phyloP scores from a whole-genome alignment of 202 grass and related monocot species.

The Brachypodium distachyon region DNA sequence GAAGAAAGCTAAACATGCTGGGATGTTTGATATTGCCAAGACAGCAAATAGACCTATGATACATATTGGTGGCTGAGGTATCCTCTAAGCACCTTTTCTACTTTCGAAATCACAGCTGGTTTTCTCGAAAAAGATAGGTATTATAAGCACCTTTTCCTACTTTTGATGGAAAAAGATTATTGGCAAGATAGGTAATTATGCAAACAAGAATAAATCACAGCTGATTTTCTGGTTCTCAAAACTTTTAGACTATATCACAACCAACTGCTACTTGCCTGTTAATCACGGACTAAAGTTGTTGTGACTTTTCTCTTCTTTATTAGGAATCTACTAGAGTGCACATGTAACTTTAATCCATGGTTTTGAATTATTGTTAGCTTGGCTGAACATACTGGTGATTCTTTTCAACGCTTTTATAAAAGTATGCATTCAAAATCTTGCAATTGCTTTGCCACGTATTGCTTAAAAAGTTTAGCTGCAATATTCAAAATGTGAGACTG shows the following conservation, averaged over 20 bases:
- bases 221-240: neutral
- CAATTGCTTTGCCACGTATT: neutral
- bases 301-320: neutral
- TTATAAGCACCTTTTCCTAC: too few species aligned
- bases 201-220: neutral
- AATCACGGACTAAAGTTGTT: neutral
- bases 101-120: neutral
- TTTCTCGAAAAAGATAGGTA: too few species aligned
- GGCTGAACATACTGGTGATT: neutral
- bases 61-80: slow-evolving; percentile 88
- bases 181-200: too few species aligned
- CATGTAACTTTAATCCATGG: neutral
- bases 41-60: slow-evolving; percentile 96
- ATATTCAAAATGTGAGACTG: neutral
- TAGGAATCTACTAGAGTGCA: neutral
- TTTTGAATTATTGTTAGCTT: neutral
- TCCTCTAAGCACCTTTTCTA: neutral
- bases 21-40: slow-evolving; percentile 95
- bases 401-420: neutral
- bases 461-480: neutral
- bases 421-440: neutral
- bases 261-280: neutral
- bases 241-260: neutral
- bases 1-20: slow-evolving; percentile 94
- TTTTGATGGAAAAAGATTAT: too few species aligned